A percentile compares a stretch with the other conserved stretches of the same genome.
Evolutionary conservation across 306 rosid genomes (phyloP).

Genomic region (Rosa persica): DNA sequence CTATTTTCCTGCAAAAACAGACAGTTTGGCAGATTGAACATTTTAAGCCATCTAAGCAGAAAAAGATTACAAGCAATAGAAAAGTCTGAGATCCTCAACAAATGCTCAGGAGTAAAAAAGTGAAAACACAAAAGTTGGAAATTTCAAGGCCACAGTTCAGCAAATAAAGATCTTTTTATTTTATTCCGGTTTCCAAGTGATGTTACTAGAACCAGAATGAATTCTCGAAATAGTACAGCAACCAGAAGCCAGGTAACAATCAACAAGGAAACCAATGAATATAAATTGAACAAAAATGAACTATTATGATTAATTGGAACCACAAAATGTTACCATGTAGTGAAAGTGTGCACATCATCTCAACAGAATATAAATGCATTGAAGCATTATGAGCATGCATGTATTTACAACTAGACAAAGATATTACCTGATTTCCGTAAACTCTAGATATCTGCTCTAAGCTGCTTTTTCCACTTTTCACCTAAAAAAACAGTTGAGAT

Average conservation of each 20-base stretch:
- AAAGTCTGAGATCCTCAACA: not conserved
- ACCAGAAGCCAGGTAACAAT: not conserved
- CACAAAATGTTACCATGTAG: not conserved
- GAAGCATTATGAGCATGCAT: not conserved
- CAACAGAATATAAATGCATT: not conserved
- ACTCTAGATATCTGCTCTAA: constrained; percentile 91
- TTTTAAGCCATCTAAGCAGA: not conserved
- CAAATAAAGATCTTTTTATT: not conserved
- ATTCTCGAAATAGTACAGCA: not conserved
- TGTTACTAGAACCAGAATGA: not conserved
- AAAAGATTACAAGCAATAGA: not conserved
- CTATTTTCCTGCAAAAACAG: constrained; percentile 1
- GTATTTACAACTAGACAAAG: constrained; percentile 5
- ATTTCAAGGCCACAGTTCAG: not conserved
- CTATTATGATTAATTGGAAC: not conserved
- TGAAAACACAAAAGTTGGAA: not conserved
- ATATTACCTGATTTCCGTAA: constrained; percentile 91
- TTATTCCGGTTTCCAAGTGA: not conserved
- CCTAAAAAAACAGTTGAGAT: constrained; percentile 42
- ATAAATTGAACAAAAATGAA: not conserved
- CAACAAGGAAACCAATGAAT: not conserved
- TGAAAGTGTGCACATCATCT: not conserved
- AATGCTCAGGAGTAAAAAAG: not conserved
- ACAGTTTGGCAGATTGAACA: constrained; percentile 12
- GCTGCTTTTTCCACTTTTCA: constrained; percentile 85